Evolutionary conservation across 768 basidiomycete genomes (phyloP).

Genomic region (Tylopilus vinaceipallidus): DNA sequence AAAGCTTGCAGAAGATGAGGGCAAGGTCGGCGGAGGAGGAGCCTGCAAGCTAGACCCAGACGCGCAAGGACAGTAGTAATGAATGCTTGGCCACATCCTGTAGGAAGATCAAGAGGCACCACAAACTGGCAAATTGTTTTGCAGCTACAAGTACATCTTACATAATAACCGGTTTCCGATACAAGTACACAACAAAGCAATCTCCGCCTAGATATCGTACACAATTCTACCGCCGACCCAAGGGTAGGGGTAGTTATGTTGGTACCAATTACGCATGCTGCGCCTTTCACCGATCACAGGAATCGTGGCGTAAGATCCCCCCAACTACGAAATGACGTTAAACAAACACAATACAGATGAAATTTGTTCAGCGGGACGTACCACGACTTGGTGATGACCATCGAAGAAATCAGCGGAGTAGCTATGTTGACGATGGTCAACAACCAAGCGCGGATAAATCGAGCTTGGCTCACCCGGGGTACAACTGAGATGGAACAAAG

Average conservation of each 20-base stretch:
- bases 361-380: conserved; percentile 41
- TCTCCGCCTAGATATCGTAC: conserved; percentile 41
- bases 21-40: conserved; percentile 72
- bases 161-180: conserved; percentile 3
- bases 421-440: conserved; percentile 35
- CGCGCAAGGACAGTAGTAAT: conserved; percentile 77
- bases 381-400: conserved; percentile 79
- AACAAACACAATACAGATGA: background rate
- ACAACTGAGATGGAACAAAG: conserved; percentile 70
- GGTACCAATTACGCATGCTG: conserved; percentile 87
- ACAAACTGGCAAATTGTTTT: background rate
- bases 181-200: conserved; percentile 3
- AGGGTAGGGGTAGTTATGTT: conserved; percentile 85
- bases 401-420: conserved; percentile 93
- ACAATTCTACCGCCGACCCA: conserved; percentile 78
- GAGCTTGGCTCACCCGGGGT: conserved; percentile 67
- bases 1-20: conserved; percentile 78
- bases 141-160: conserved; percentile 11
- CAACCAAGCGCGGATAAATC: background rate
- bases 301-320: conserved; percentile 86
- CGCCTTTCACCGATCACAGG: conserved; percentile 77
- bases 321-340: conserved; percentile 52
- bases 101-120: background rate
- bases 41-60: conserved; percentile 39
- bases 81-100: conserved; percentile 43